Conservation (phyloP, 371 early-diverging fungal genomes). For the Mucor racemosus region DNA sequence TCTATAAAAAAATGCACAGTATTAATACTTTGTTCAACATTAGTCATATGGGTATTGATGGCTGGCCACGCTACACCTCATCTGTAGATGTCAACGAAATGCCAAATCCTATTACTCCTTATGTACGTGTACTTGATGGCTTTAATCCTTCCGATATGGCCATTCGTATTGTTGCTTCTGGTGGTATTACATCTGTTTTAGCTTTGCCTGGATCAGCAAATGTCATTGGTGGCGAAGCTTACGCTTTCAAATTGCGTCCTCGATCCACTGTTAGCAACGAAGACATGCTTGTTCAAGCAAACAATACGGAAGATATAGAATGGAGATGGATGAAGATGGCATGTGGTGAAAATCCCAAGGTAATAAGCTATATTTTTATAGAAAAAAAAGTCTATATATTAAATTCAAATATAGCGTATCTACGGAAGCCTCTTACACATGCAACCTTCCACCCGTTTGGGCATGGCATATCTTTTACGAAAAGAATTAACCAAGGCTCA, state of each 20-base stretch:
- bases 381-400: too few relatives aligned
- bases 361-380: not conserved
- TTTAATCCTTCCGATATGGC: constrained; percentile 68
- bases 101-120: constrained; percentile 64
- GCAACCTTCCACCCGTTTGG: constrained; percentile 55
- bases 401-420: constrained; percentile 14
- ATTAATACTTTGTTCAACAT: not conserved
- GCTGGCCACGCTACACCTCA: constrained; percentile 64
- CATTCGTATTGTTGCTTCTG: constrained; percentile 67
- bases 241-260: constrained; percentile 62
- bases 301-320: constrained; percentile 25
- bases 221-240: constrained; percentile 81
- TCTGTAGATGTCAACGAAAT: constrained; percentile 71
- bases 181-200: constrained; percentile 78
- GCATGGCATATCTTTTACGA: constrained; percentile 74
- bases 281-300: constrained; percentile 69
- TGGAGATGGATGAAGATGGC: constrained; percentile 86
- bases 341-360: constrained; percentile 84
- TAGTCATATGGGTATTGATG: constrained; percentile 64
- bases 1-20: too few relatives aligned
- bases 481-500: constrained; percentile 65
- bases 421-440: constrained; percentile 39
- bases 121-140: constrained; percentile 60
- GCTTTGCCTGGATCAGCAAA: constrained; percentile 78
- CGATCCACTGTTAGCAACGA: constrained; percentile 58